These are phyloP conservation scores for Salvia rosmarinus DNA, from an alignment of 257 asterid species.

Conservation along the genomic window DNA sequence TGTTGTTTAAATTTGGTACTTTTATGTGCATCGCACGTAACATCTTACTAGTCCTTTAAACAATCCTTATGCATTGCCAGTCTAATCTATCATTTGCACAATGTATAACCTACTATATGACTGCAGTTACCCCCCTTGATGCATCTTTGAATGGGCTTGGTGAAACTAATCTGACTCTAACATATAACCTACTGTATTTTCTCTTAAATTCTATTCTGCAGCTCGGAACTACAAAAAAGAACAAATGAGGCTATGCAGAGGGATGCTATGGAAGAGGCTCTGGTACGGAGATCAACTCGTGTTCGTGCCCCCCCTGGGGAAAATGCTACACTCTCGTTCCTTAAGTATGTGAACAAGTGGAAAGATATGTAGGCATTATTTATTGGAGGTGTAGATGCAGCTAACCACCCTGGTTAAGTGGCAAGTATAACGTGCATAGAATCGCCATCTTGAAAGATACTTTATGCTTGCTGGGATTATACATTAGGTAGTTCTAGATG, in stretches of 20 bases:
- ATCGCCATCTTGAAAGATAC: conserved; percentile 30
- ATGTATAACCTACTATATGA: too few species aligned
- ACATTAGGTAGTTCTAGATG: conserved; percentile 34
- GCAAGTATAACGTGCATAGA: conserved; percentile 28
- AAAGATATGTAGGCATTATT: conserved; percentile 46
- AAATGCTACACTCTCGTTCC: conserved; percentile 67
- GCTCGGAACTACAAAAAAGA: conserved; percentile 67
- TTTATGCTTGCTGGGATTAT: conserved; percentile 34
- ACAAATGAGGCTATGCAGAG: conserved; percentile 58
- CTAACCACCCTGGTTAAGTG: conserved; percentile 37
- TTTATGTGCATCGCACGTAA: too few species aligned
- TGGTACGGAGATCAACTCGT: conserved; percentile 85
- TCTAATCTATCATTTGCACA: too few species aligned
- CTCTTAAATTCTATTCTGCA: conserved; percentile 38
- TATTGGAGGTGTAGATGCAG: conserved; percentile 38
- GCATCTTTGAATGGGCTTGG: background rate
- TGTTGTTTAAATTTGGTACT: too few species aligned
- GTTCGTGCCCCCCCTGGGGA: conserved; percentile 86
- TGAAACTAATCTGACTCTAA: background rate
- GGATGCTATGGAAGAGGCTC: conserved; percentile 69
- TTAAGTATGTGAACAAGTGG: conserved; percentile 95
- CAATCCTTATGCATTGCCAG: too few species aligned
- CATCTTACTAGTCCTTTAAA: too few species aligned
- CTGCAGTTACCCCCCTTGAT: background rate
- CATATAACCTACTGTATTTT: background rate